Evolutionary conservation across 2,329 filamentous ascomycete species (phyloP).

Genomic region (Cercospora brassicicola): DNA sequence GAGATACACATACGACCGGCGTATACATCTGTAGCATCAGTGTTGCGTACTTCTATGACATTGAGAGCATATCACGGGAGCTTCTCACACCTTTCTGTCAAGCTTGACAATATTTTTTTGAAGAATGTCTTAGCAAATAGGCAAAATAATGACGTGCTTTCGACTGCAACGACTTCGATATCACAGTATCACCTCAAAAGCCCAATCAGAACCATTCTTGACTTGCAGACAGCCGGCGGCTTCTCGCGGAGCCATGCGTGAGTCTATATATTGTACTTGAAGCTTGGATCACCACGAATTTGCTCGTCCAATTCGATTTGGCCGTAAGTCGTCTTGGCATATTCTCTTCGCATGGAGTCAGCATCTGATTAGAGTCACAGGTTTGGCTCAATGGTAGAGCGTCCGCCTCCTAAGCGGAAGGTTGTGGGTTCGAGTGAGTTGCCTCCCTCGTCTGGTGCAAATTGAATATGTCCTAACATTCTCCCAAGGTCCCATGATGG

Average conservation of each 20-base stretch:
- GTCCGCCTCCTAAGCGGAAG: constrained; percentile 30
- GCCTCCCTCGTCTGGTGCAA: not conserved
- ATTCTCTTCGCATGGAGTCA: not conserved
- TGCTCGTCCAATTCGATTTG: constrained; percentile 2
- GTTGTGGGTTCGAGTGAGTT: constrained; percentile 23
- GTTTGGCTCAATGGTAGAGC: constrained; percentile 27
- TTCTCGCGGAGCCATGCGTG: not conserved
- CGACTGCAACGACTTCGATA: not conserved
- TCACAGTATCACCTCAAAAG: no score
- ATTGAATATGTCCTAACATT: not conserved
- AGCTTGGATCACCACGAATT: constrained; percentile 8
- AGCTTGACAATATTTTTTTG: not conserved
- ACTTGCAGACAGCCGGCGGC: not conserved
- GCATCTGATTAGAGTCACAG: no score
- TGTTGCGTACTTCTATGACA: not conserved
- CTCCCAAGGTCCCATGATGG: constrained; percentile 7
- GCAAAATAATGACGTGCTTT: not conserved
- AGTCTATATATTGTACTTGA: constrained; percentile 8
- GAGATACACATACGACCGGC: not conserved
- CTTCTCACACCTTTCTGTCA: not conserved
- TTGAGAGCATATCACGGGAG: not conserved
- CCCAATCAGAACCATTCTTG: not conserved
- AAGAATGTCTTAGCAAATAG: not conserved
- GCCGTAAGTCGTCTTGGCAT: not conserved
- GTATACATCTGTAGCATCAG: not conserved